Evolutionary conservation across 2,329 filamentous ascomycete genomes (phyloP), one percentile per base, ranked within the genome.

Genomic region (Aspergillus pseudonomiae): DNA sequence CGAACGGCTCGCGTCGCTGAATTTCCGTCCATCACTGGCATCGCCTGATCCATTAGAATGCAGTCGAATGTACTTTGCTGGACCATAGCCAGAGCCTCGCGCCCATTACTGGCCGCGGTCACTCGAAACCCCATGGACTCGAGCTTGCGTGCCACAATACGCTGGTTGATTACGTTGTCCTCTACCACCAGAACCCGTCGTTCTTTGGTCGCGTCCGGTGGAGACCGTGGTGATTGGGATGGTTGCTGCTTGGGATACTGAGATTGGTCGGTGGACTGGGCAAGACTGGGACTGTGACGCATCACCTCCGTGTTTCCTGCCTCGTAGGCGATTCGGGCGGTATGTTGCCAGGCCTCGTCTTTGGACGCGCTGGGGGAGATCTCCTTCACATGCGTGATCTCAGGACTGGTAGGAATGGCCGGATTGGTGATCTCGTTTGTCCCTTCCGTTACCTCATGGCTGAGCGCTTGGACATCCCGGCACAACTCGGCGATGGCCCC

Each of bases 11-110:
- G 83, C 14, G 91, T 88, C 66, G 91, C 92, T 2, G 89, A 90
- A 76, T 91, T 86, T 41, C 91, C 91, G 70, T 94, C 90, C 91
- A 93, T 93, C 50, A 93, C 84, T 1, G 91, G 91, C 91, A 94
- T 94, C 71, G 93, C 91, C 55, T 93, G 82, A 72, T 94, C 91
- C 91, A 94, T 93, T 6, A 94, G 77, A 14, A 94, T 88, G 53
- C 93, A 83, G 10, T 87, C 87, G 28, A 91, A 74, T 4, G 30
- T 30, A 2, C 45, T 39, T 1, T 67, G 68, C 21, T 74, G 65
- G 9, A 82, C 75, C 2, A 78, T 75, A 0, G 79, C 78, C 1
- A 85, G 71, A 57, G 80, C 80, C 67, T 83, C 80, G 16, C 70
- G 71, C 2, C 79, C 79, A 43, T 81, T 78, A 19, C 71, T 76